Evolutionary conservation across 1,139 yeast genomes (phyloP), one percentile per base, ranked within the genome.

Genomic region (Debaryomyces robertsiae): DNA sequence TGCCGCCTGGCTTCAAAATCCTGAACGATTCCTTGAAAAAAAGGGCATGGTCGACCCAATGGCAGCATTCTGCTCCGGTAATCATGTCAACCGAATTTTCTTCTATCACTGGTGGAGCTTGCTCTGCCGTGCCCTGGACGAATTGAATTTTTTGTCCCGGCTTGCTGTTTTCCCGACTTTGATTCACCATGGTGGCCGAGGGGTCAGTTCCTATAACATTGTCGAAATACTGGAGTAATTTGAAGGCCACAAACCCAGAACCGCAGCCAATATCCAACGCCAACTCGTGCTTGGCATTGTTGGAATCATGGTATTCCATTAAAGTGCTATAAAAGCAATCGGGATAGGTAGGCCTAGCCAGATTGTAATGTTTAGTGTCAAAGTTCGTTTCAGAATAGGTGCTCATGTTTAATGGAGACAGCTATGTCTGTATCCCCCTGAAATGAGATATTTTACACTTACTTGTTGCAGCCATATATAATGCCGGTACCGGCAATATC

Each of bases 191-290:
- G 14, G 43, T 34, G 10, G 30, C 11, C 6, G 48, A 45, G 7
- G 37, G 17, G 32, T 45, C 48, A 7, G 86, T 71, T 2, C 93
- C 95, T 16, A 78, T 57, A 1, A 82, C 80, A n/a, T 61, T 55
- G 9, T 66, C 56, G 41, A 76, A 76, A 44, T 71, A 63, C 1
- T 69, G 49, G 1, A 73, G 55, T 43, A 86, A 57, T 35, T 81
- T 78, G 46, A 75, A 67, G 0, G 94, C 75, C 1, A 85, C 93
- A 47, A 82, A 82, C 1, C 96, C 96, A 0, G 96, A 84, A 1
- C 96, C 96, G 56, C 90, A 82, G 0, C 96, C 96, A 13, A 86
- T 65, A 60, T 89, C 96, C 6, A 87, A 58, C 1, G 79, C 78
- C 25, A 66, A 44, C 1, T 61, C 48, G 3, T 47, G 46, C 1